Evolutionary conservation across 345 rosid species (phyloP).

Genomic region (Rhizophora apiculata): DNA sequence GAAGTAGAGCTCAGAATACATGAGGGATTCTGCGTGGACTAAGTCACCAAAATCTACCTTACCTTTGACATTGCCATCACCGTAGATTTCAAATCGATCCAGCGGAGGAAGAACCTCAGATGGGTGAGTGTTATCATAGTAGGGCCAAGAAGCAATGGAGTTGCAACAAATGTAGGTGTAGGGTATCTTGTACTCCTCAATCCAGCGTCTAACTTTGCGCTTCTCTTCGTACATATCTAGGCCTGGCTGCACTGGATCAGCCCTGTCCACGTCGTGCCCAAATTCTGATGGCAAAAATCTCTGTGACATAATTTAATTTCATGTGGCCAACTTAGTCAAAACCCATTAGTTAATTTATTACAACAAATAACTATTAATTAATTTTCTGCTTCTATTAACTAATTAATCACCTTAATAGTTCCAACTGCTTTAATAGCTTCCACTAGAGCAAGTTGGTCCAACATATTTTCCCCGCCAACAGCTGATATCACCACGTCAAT

Average conservation of each 20-base stretch:
- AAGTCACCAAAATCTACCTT: not conserved
- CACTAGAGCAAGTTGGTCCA: slow-evolving; percentile 43
- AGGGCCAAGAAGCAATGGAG: slow-evolving; percentile 80
- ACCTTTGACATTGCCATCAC: slow-evolving; percentile 70
- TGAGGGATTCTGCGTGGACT: too few species aligned
- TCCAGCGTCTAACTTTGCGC: slow-evolving; percentile 40
- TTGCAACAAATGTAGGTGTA: slow-evolving; percentile 73
- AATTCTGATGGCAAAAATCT: slow-evolving; percentile 73
- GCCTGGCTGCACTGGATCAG: slow-evolving; percentile 70
- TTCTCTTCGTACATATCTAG: slow-evolving; percentile 48
- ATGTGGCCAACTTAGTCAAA: too few species aligned
- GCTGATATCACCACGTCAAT: slow-evolving; percentile 63
- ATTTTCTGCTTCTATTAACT: too few species aligned
- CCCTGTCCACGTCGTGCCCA: slow-evolving; percentile 64
- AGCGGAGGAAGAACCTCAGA: slow-evolving; percentile 57
- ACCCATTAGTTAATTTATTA: too few species aligned
- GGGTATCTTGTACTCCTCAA: slow-evolving; percentile 40
- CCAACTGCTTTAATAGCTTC: slow-evolving; percentile 57
- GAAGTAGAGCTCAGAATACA: too few species aligned
- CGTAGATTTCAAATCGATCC: slow-evolving; percentile 62
- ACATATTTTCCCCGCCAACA: slow-evolving; percentile 32
- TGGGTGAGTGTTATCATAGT: slow-evolving; percentile 59
- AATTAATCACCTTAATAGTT: slow-evolving; percentile 46
- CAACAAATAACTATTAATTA: too few species aligned
- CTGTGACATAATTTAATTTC: slow-evolving; percentile 19